Evolutionary conservation across 148 eudicot species (phyloP), one percentile per base, ranked within the genome.

Genomic region (Amaranthus hypochondriacus): DNA sequence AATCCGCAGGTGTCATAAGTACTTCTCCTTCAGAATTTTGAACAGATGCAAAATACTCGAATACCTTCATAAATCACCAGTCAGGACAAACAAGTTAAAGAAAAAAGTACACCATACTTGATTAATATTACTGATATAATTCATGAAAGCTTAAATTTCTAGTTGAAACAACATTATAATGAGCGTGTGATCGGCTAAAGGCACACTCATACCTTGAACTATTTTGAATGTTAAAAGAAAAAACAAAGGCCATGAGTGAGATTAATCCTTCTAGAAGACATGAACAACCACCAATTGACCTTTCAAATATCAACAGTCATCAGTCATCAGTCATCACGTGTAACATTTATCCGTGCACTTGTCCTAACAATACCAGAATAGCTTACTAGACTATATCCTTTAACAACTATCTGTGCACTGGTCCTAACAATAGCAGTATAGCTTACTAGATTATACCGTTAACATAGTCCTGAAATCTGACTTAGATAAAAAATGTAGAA

Each of bases 1-100:
- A 60, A 87, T 89, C 92, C 52, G 88, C 85, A 6, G 92, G 87
- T 72, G 86, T 87, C 92, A 89, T 87, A 56, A 87, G 76, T 54
- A 85, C 18, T 73, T 84, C 90, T 62, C 88, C 90, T 47, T 76
- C 84, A 44, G 81, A 57, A 58, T 76, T 77, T 48, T 68, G 78
- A 69, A 76, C 71, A 69, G 87, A 84, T 60, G 92, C 88, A 64
- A 87, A 89, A 80, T 89, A 89, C 75, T 89, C 86, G 56, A 84
- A 89, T 61, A 86, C 92, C 81, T 73, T 63, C 62, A 70, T 60
- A 47, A 70, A 39, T 51, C 5, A 12, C 14, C 52, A 21, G 64
- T 7, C 62, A 60, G 50, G 11, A 44, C 51, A 66, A 54, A 6
- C 48, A 15, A 80, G 14, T 57, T 28, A 18, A 47, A 51, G 52